Base-by-base conservation (phyloP, 768 basidiomycete genomes). In the Phylloporus scabripes region DNA sequence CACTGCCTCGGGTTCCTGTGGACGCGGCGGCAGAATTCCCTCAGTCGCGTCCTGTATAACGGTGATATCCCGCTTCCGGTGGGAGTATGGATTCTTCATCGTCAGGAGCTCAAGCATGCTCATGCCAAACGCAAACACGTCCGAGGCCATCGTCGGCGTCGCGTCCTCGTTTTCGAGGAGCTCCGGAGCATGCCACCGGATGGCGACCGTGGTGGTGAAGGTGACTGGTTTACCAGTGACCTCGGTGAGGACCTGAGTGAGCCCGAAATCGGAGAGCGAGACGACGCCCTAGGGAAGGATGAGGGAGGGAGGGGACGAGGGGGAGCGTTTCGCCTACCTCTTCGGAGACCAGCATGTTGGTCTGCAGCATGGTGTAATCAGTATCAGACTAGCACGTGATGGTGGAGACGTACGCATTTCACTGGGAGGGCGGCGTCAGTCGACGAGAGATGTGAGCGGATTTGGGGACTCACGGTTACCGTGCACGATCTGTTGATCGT, bases 151-250 rank as follows among this genome's bases (percentile, higher is more conserved):
- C 9, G 77, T 79, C 0, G 74, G 74, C 34, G 66, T 65, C 36
- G 60, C 52, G 10, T 69, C 64, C 8, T 66, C 70, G n/a, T 72
- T 74, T 15, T 73, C 66, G 43, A 76, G 76, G 43, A 82, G 65
- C 57, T 83, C 81, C 1, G 82, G 83, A 7, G 82, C 79, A 26
- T 79, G 69, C 81, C 81, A 84, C 8, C 82, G 74, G 31, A 77
- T 71, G 48, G 74, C 74, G 9, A 73, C 72, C 5, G 71, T 71
- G 28, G 42, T 57, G 1, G 78, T 77, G 45, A 82, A 63, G 4
- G 73, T 75, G n/a, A 67, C 59, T 23, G 76, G 59, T 49, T 63
- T 74, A 48, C 78, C 79, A 1, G 79, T 76, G 24, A 82, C 72
- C 37, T 81, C 79, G 50, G 77, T 76, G 32, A 83, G 73, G 24